A percentile compares a stretch with the other conserved stretches of the same genome.
Conservation (phyloP, 306 rosid species). For the Casuarina glauca region DNA sequence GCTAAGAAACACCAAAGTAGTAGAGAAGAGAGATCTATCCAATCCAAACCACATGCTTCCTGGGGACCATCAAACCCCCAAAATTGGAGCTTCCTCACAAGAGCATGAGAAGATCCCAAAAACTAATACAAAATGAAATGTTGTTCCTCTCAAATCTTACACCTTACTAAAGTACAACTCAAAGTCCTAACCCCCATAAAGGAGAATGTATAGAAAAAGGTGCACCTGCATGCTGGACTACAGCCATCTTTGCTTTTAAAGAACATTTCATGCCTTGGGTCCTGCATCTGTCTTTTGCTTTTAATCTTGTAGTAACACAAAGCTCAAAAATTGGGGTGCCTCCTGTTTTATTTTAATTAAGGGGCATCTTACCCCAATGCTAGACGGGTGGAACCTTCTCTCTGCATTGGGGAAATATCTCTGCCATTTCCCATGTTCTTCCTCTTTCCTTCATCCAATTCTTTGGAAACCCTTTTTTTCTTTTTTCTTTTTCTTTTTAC, state of each 20-base stretch:
- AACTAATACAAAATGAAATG: slow-evolving; percentile 52
- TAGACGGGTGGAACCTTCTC: neutral
- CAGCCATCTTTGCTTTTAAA: slow-evolving; percentile 58
- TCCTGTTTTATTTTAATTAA: neutral
- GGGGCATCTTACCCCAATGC: slow-evolving; percentile 1
- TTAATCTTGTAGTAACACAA: slow-evolving; percentile 33
- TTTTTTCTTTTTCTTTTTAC: too few species aligned
- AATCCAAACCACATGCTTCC: slow-evolving; percentile 63
- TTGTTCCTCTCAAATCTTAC: slow-evolving; percentile 46
- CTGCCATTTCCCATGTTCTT: neutral
- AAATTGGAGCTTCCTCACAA: slow-evolving; percentile 43
- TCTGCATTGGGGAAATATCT: neutral
- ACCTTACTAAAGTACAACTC: slow-evolving; percentile 49
- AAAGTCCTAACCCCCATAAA: slow-evolving; percentile 58
- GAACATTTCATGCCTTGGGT: slow-evolving; percentile 53
- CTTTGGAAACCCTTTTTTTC: neutral
- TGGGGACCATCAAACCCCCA: slow-evolving; percentile 63
- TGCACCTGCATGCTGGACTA: slow-evolving; percentile 54
- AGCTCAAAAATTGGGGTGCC: slow-evolving; percentile 31
- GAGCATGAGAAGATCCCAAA: slow-evolving; percentile 82
- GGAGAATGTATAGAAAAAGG: slow-evolving; percentile 33
- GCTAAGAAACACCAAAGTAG: slow-evolving; percentile 38
- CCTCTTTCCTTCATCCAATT: neutral
- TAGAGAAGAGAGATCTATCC: slow-evolving; percentile 44
- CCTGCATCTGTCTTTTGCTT: slow-evolving; percentile 35